Evolutionary conservation across 2,329 filamentous ascomycete species (phyloP).

Genomic region (Fusarium nanum): DNA sequence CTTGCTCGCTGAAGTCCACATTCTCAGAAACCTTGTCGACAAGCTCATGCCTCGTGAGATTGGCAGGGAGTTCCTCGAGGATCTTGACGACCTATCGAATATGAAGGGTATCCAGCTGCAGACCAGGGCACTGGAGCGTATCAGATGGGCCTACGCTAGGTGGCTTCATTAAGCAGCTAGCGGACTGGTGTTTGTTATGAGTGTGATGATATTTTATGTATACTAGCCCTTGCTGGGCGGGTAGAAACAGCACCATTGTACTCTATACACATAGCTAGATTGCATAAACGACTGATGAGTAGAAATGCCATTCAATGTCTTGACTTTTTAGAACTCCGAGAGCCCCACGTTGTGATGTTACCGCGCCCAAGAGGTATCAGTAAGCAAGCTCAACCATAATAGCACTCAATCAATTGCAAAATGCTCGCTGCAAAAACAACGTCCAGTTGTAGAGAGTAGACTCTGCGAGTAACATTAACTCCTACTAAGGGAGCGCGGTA

Average conservation of each 20-base stretch:
- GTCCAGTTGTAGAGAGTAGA: neutral
- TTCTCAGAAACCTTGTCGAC: slow-evolving; percentile 72
- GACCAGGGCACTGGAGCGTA: slow-evolving; percentile 80
- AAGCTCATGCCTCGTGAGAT: slow-evolving; percentile 78
- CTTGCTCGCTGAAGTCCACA: slow-evolving; percentile 88
- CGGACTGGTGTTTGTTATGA: neutral
- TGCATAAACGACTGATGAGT: slow-evolving; percentile 31
- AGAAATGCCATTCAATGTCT: slow-evolving; percentile 8
- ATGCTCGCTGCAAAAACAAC: neutral
- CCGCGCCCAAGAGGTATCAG: neutral
- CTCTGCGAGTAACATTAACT: neutral
- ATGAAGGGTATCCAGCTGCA: slow-evolving; percentile 83
- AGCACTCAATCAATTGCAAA: neutral
- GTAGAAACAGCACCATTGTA: slow-evolving; percentile 21
- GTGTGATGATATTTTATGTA: slow-evolving; percentile 20
- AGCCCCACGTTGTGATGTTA: neutral
- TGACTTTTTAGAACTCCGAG: neutral
- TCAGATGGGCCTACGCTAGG: slow-evolving; percentile 89
- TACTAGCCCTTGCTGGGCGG: slow-evolving; percentile 26
- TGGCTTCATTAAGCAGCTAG: slow-evolving; percentile 62
- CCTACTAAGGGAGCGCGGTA: neutral
- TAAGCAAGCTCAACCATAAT: neutral
- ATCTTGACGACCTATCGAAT: slow-evolving; percentile 87
- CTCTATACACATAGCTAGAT: slow-evolving; percentile 29
- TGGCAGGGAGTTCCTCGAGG: slow-evolving; percentile 87